Conservation (phyloP, 1,284 basidiomycete genomes). For the Coniferiporia weirii region DNA sequence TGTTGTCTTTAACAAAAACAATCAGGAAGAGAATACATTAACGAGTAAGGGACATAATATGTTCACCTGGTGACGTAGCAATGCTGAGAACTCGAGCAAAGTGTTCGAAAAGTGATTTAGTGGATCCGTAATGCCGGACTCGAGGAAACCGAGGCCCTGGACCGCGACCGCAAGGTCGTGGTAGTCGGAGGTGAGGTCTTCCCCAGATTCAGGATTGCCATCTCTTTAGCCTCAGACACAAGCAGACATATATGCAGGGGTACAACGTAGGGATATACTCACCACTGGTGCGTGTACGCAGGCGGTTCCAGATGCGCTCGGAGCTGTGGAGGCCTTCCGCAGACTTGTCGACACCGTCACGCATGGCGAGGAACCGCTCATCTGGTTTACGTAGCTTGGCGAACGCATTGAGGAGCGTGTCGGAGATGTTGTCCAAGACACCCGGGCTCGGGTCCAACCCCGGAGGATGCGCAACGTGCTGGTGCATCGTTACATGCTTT, state of each 20-base stretch:
- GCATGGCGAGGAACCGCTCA: constrained; percentile 89
- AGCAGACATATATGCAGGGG: constrained; percentile 28
- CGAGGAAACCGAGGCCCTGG: constrained; percentile 94
- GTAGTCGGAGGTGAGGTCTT: constrained; percentile 95
- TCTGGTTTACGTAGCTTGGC: constrained; percentile 95
- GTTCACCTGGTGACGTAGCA: constrained; percentile 75
- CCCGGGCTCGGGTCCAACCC: constrained; percentile 72
- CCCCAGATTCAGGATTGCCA: constrained; percentile 65
- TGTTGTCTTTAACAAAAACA: constrained; percentile 53
- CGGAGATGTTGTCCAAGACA: constrained; percentile 92
- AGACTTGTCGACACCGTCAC: constrained; percentile 88
- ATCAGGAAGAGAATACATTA: not conserved
- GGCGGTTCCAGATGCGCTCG: constrained; percentile 75
- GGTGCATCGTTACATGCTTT: constrained; percentile 93
- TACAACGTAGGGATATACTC: constrained; percentile 38
- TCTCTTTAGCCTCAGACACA: constrained; percentile 77
- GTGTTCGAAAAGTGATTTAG: constrained; percentile 95
- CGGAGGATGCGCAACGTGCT: constrained; percentile 87
- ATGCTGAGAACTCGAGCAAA: constrained; percentile 85
- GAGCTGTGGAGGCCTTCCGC: constrained; percentile 84
- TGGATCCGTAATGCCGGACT: constrained; percentile 96
- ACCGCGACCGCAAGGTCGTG: constrained; percentile 94
- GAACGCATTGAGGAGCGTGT: constrained; percentile 94
- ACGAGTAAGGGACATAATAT: not conserved
- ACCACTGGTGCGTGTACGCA: constrained; percentile 82